Base-by-base conservation (phyloP, 192 early-diverging fungal species). In the Coemansia sp. region DNA sequence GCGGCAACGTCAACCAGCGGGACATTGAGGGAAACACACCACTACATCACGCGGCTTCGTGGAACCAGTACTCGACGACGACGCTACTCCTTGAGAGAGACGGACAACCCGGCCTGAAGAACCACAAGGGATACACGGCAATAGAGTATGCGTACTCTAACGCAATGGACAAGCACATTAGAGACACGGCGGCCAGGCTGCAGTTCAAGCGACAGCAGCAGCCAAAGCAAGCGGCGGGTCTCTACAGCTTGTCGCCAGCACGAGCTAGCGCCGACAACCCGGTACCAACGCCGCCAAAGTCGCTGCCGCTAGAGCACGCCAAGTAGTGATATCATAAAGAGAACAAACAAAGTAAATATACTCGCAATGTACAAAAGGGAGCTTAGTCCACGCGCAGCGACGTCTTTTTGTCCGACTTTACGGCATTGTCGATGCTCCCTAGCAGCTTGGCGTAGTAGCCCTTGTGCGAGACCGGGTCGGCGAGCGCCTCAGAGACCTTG, bases 11-110 rank as follows among this genome's bases (percentile, higher is more conserved):
- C 9, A 80, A 80, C 58, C 78, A 80, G 42, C 54, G 78, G 20
- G 78, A 80, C 29, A 80, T 80, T 51, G 78, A 80, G 37, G 78
- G 78, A 17, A 80, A 80, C 51, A 80, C 78, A 7, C 78, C 78
- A 38, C 54, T 80, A 19, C 78, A 80, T 35, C 73, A 80, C 20
- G 78, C 78, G 1, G 68, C 78, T 2, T 80, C 78, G 27, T 80
- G 73, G 73, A 72, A 80, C 59, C 78, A 80, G 62, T 72, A 62
- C 39, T 65, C 64, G 37, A 80, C 78, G 1, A 73, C 60, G 24
- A 42, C 46, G 7, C 37, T 80, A 49, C 62, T 80, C 15, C 32
- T 80, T 43, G 78, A 80, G 25, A 51, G 78, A 17, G 78, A 75
- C 10, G 78, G 73, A 0, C 72, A 80, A 62, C 58, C 65, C 0